Evolutionary conservation across 495 filamentous ascomycete species (phyloP).

Genomic region (Jackrogersella multiformis): DNA sequence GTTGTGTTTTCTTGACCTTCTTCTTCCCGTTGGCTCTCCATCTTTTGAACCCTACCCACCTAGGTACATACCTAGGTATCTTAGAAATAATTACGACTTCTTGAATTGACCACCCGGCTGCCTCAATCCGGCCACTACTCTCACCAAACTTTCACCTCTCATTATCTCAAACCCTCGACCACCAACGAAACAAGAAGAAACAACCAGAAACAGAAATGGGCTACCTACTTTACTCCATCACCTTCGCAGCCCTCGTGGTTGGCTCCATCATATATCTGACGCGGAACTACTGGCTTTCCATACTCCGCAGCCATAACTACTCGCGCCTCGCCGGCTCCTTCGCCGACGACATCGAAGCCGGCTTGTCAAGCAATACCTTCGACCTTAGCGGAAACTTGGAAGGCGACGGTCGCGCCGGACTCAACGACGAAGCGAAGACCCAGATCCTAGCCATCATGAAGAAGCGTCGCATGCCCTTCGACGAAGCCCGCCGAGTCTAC

Average conservation of each 20-base stretch:
- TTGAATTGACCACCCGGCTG: constrained; percentile 9
- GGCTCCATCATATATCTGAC: constrained; percentile 77
- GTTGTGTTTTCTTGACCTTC: background rate
- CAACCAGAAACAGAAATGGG: constrained; percentile 58
- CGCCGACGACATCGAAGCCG: constrained; percentile 81
- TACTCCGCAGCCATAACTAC: constrained; percentile 73
- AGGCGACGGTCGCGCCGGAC: constrained; percentile 76
- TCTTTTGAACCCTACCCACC: background rate
- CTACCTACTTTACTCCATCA: constrained; percentile 80
- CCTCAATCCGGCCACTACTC: constrained; percentile 16
- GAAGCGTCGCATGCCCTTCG: constrained; percentile 76
- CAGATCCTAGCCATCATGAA: constrained; percentile 92
- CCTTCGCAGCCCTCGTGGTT: constrained; percentile 68
- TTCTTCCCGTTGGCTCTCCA: background rate
- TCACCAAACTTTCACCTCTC: constrained; percentile 6
- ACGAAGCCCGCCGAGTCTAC: constrained; percentile 87
- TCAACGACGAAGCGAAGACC: constrained; percentile 79
- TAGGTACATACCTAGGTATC: too few relatives aligned
- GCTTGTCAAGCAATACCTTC: constrained; percentile 82
- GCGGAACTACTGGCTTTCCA: constrained; percentile 76
- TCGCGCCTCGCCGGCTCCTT: constrained; percentile 78
- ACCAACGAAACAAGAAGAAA: constrained; percentile 5
- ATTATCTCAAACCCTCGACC: background rate
- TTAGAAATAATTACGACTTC: constrained; percentile 1
- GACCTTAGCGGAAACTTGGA: constrained; percentile 81